Base-by-base conservation (phyloP, 1,284 basidiomycete species). In the Singerocomus inundabilis region DNA sequence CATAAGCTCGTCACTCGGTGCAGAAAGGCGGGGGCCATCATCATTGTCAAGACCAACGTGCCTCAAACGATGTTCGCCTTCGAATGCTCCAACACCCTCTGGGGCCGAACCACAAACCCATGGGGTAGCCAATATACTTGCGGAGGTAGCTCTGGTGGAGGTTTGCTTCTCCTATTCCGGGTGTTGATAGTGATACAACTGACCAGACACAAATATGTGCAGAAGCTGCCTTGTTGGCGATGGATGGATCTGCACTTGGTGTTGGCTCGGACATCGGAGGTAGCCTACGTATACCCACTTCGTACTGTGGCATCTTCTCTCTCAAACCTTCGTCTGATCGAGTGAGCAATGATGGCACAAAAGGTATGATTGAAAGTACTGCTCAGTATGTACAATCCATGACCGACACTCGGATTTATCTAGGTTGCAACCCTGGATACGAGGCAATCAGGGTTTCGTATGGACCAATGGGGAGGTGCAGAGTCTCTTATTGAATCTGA, bases 41-140 rank as follows among this genome's bases (percentile, higher is more conserved):
- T 78, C 5, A 77, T 87, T 53, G 78, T 74, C 62, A 88, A 89
- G 66, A 89, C 85, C n/a, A 94, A 94, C 63, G 76, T 88, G 16
- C 80, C 83, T 3, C 87, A 93, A 69, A 91, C 90, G 0, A 82
- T 95, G 76, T 80, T 94, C 52, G 80, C 87, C 3, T 93, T 93
- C 59, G 93, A 96, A 68, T 92, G 91, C 62, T 70, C 68, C n/a
- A 95, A 95, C 63, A 88, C 91, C 2, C 69, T 94, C 6, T 95
- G 85, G 75, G 91, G 91, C 0, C 71, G 76, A 12, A 83, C 89
- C 0, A 71, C 72, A 29, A 92, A 93, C 62, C 91, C 92, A 0
- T 83, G 83, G 70, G 80, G 77, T 51, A 66, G 74, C 10, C 65
- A 72, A 2, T 84, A 85, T 60, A 86, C 85, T 0, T 79, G 76